A percentile compares a stretch with the other conserved stretches of the same genome.
Evolutionary conservation across 176 grass and related monocot genomes (phyloP).

Genomic region (Bonia amplexicaulis): DNA sequence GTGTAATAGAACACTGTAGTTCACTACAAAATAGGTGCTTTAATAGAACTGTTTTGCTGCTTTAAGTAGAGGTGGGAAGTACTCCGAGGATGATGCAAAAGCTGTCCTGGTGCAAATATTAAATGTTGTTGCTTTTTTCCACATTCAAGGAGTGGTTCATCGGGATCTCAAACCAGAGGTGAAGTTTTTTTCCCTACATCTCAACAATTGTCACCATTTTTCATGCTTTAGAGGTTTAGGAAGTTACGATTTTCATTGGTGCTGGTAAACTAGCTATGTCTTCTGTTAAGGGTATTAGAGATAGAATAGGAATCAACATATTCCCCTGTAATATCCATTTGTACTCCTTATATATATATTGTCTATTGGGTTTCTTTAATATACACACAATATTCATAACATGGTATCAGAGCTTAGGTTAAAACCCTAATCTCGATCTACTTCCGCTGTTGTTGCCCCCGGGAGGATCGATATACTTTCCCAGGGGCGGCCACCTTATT

Average conservation of each 20-base stretch:
- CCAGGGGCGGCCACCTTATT: no score
- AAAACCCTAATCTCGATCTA: no score
- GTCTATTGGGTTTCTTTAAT: no score
- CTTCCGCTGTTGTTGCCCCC: no score
- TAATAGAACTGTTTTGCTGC: background rate
- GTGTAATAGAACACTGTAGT: background rate
- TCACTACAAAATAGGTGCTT: background rate
- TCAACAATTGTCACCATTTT: background rate
- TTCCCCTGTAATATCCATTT: no score
- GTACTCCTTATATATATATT: no score
- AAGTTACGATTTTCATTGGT: background rate
- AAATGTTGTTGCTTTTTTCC: constrained; percentile 73
- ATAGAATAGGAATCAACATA: no score
- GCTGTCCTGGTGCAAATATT: constrained; percentile 75
- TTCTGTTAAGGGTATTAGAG: no score
- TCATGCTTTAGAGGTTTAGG: background rate
- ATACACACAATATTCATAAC: no score
- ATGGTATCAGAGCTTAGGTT: no score
- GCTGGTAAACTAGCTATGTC: background rate
- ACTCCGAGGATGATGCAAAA: constrained; percentile 80
- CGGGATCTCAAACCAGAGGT: constrained; percentile 89
- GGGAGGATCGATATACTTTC: no score
- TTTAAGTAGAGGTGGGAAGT: constrained; percentile 68
- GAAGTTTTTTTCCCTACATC: background rate
- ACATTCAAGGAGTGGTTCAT: constrained; percentile 88